A percentile compares a stretch with the other conserved stretches of the same genome.
Conservation (phyloP, 1,284 basidiomycete genomes). For the Mixia osmundae region DNA sequence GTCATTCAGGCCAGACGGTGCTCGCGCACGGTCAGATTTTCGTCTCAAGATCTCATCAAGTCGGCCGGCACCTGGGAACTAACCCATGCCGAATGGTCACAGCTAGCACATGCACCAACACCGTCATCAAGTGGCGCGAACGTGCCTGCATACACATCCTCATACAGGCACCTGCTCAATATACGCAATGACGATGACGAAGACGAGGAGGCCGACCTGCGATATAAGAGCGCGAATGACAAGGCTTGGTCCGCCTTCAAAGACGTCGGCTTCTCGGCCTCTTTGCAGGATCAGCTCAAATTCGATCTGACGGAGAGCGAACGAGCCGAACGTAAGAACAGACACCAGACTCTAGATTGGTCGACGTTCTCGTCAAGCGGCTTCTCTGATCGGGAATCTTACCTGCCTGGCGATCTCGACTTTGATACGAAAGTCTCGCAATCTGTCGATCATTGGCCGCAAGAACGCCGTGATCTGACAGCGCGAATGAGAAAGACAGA, state of each 20-base stretch:
- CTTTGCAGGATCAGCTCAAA: slow-evolving; percentile 14
- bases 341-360: slow-evolving; percentile 18
- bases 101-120: slow-evolving; percentile 1
- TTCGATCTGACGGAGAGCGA: slow-evolving; percentile 18
- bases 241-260: slow-evolving; percentile 20
- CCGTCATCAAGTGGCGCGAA: slow-evolving; percentile 1
- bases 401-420: slow-evolving; percentile 14
- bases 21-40: slow-evolving; percentile 12
- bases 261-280: slow-evolving; percentile 14
- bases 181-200: slow-evolving; percentile 19
- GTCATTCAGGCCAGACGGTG: no score
- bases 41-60: slow-evolving; percentile 14
- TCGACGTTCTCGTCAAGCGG: slow-evolving; percentile 16
- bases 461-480: slow-evolving; percentile 5
- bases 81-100: slow-evolving; percentile 13
- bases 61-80: slow-evolving; percentile 16
- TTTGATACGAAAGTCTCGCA: slow-evolving; percentile 13
- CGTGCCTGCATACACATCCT: slow-evolving; percentile 14
- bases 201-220: slow-evolving; percentile 12
- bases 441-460: slow-evolving; percentile 9
- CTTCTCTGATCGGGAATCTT: slow-evolving; percentile 17
- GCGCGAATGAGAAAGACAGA: slow-evolving; percentile 12
- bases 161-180: slow-evolving; percentile 26
- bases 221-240: slow-evolving; percentile 14
- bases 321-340: slow-evolving; percentile 4